Base-by-base conservation (phyloP, 768 basidiomycete species). In the Pulveroboletus sp. region DNA sequence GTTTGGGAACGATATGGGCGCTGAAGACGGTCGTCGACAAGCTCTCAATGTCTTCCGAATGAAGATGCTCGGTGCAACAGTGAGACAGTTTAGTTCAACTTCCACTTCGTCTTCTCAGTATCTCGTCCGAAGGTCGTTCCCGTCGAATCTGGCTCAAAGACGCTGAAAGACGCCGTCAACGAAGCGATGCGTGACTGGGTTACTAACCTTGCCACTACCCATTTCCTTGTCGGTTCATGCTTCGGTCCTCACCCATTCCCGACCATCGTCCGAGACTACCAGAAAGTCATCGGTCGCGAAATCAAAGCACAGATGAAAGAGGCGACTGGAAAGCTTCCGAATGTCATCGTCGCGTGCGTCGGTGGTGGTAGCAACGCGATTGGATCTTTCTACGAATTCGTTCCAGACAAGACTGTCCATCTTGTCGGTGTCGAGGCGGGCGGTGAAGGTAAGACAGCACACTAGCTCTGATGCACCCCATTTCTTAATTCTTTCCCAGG, bases 171-270 rank as follows among this genome's bases (percentile, higher is more conserved):
- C 61, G 95, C 96, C 24, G 93, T 98, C 57, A 99, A 97, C 73
- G 95, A 97, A 56, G 95, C 96, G 6, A 81, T 98, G 80, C 84
- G 96, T 38, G 94, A 97, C 71, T 98, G 96, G 96, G 96, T 98
- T 10, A 93, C 94, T 27, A 94, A 97, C 67, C 78, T 99, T 28
- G 75, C 91, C 11, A 92, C 75, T 6, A 98, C 95, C 1, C 93
- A 98, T 71, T 99, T 97, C 71, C 82, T 97, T 56, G 91, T 99
- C 54, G 96, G 96, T 27, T 97, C 94, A 14, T 92, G 84, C 38
- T 97, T 99, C 57, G 96, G 96, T 13, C 96, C 96, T 4, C 94
- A 97, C 68, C 96, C 96, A 2, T 98, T 99, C 82, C 96, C 96
- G 2, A 98, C 96, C 18, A 91, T 99, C 51, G 96, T 99, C 39